Conservation (phyloP, 306 rosid species). For the Pterocarpus santalinus region DNA sequence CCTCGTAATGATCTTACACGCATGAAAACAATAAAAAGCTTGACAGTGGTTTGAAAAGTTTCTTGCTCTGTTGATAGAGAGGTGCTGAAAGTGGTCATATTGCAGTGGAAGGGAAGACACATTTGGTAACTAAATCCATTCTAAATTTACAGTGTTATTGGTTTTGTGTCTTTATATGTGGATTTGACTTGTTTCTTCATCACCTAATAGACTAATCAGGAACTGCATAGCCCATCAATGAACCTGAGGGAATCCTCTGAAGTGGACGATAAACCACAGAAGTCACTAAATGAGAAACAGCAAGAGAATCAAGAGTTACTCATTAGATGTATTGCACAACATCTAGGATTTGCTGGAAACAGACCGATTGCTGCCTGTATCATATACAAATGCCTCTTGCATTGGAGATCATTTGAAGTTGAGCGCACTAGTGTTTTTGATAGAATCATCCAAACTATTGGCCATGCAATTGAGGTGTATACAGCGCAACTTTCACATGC, state of each 20-base stretch:
- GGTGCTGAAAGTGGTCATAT: slow-evolving; percentile 74
- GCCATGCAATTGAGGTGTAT: slow-evolving; percentile 66
- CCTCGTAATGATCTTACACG: slow-evolving; percentile 9
- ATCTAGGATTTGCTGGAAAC: slow-evolving; percentile 65
- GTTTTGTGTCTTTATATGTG: slow-evolving; percentile 30
- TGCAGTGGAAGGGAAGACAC: slow-evolving; percentile 63
- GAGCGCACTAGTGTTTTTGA: slow-evolving; percentile 66
- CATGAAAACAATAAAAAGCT: slow-evolving; percentile 38
- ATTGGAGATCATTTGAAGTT: slow-evolving; percentile 71
- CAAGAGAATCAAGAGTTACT: slow-evolving; percentile 67
- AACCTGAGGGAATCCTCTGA: slow-evolving; percentile 67
- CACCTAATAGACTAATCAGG: slow-evolving; percentile 58
- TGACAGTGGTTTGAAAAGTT: slow-evolving; percentile 37
- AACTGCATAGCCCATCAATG: slow-evolving; percentile 66
- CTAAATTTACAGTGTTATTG: slow-evolving; percentile 35
- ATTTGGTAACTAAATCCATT: slow-evolving; percentile 62
- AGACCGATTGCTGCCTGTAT: slow-evolving; percentile 67
- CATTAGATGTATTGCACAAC: slow-evolving; percentile 62
- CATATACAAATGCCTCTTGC: slow-evolving; percentile 67
- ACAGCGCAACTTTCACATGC: slow-evolving; percentile 41
- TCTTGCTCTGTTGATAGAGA: slow-evolving; percentile 66
- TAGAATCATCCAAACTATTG: slow-evolving; percentile 64
- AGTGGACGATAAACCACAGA: slow-evolving; percentile 60
- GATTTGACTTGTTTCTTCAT: slow-evolving; percentile 49
- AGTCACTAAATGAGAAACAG: slow-evolving; percentile 65